These are phyloP conservation scores for Allantophomopsis cytisporea DNA, from an alignment of 2,329 filamentous ascomycete genomes.

Conservation along the genomic window DNA sequence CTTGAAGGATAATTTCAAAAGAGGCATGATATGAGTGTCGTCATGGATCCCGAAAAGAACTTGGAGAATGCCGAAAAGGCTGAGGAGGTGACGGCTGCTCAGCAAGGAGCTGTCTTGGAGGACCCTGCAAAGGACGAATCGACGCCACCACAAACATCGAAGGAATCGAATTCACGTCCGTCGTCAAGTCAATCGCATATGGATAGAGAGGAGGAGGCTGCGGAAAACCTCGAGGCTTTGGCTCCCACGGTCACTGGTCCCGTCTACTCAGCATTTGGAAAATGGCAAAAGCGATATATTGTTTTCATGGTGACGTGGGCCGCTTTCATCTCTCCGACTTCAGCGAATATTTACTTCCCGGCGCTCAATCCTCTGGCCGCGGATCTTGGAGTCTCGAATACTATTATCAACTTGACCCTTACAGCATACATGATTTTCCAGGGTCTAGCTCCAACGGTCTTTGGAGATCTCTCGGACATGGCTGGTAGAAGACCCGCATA, in stretches of 20 bases:
- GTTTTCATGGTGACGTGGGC: conserved; percentile 33
- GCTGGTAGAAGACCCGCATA: conserved; percentile 40
- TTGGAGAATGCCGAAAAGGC: neutral
- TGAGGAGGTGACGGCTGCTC: neutral
- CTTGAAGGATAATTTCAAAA: too few species aligned
- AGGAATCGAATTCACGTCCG: neutral
- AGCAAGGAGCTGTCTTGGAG: neutral
- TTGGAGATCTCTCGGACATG: conserved; percentile 39
- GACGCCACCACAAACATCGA: neutral
- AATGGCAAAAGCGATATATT: conserved; percentile 28
- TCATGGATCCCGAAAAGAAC: neutral
- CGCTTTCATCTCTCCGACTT: conserved; percentile 42
- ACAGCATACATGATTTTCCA: conserved; percentile 37
- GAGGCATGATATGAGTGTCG: neutral
- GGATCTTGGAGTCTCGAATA: conserved; percentile 28
- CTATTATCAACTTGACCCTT: conserved; percentile 22
- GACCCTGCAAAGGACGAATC: neutral
- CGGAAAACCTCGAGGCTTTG: conserved; percentile 2
- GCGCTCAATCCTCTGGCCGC: conserved; percentile 32
- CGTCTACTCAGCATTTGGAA: conserved; percentile 4
- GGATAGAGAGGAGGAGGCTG: neutral
- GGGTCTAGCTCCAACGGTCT: conserved; percentile 40
- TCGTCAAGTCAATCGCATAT: neutral
- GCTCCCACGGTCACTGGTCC: neutral
- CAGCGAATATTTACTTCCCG: conserved; percentile 39